These are phyloP conservation scores for Claviceps paspali DNA, from an alignment of 2,329 filamentous ascomycete species.

Conservation along the genomic window DNA sequence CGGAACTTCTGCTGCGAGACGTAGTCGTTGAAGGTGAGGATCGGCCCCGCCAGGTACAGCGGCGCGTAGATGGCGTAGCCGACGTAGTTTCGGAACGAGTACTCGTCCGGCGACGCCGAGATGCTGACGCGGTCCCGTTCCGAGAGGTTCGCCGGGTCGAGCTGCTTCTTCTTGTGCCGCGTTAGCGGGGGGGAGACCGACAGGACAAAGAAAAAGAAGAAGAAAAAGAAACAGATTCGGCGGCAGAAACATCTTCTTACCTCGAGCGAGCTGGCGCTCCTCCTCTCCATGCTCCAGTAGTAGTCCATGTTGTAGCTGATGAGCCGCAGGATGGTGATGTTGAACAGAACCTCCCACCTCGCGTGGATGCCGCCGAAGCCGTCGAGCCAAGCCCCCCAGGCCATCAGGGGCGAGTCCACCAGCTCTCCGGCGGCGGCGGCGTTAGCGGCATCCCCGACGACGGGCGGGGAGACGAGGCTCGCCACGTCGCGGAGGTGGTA, in stretches of 20 bases:
- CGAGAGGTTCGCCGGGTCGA: conserved; percentile 73
- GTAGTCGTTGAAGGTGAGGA: conserved; percentile 97
- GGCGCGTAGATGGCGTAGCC: conserved; percentile 86
- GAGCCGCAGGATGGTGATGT: conserved; percentile 78
- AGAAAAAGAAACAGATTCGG: too few species aligned
- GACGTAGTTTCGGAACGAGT: conserved; percentile 70
- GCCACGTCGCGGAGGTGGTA: conserved; percentile 57
- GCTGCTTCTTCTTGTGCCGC: conserved; percentile 82
- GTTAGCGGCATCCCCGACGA: neutral
- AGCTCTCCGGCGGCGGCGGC: neutral
- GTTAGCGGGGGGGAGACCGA: too few species aligned
- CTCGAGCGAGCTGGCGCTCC: conserved; percentile 56
- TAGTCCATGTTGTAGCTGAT: conserved; percentile 97
- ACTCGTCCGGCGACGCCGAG: conserved; percentile 57
- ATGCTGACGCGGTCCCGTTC: conserved; percentile 74
- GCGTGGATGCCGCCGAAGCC: conserved; percentile 67
- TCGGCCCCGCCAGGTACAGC: conserved; percentile 82
- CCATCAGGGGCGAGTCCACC: conserved; percentile 29
- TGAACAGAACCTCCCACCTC: conserved; percentile 96
- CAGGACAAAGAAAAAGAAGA: too few species aligned
- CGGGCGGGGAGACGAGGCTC: conserved; percentile 25
- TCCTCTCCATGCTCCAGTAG: conserved; percentile 70
- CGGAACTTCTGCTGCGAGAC: conserved; percentile 70
- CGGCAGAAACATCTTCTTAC: too few species aligned
- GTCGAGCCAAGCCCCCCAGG: conserved; percentile 61